Conservation (phyloP, 768 basidiomycete species). For the Agrocybe pediades region DNA sequence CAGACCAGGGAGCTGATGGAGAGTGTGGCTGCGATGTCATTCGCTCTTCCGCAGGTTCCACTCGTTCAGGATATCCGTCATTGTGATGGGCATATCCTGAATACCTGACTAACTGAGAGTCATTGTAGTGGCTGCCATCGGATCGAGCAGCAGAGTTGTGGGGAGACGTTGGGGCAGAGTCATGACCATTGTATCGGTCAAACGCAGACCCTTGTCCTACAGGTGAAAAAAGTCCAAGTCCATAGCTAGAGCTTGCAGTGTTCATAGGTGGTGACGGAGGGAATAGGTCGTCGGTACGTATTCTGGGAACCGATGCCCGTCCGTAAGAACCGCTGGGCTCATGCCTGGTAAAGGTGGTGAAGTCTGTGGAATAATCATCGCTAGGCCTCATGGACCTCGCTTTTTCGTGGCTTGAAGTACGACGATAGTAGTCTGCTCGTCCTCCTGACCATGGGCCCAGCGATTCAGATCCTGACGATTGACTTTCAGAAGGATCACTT, state of each 20-base stretch:
- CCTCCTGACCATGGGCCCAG: constrained; percentile 1
- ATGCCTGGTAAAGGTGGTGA: neutral
- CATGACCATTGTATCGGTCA: neutral
- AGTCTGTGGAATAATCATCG: neutral
- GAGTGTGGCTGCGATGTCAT: constrained; percentile 2
- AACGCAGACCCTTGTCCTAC: neutral
- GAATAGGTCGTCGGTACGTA: neutral
- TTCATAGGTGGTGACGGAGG: constrained; percentile 11
- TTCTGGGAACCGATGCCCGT: neutral
- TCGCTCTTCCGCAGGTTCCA: neutral
- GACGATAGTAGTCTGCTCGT: neutral
- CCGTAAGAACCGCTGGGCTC: neutral
- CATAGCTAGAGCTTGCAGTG: constrained; percentile 4
- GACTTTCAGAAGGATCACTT: constrained; percentile 13
- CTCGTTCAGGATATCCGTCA: constrained; percentile 5
- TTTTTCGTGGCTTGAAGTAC: neutral
- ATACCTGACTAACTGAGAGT: constrained; percentile 19
- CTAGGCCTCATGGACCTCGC: constrained; percentile 5
- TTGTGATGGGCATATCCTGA: constrained; percentile 9
- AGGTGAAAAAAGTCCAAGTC: neutral
- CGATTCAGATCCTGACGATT: constrained; percentile 6
- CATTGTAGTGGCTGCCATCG: constrained; percentile 5
- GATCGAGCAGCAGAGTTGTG: constrained; percentile 1
- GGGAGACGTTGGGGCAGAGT: neutral
- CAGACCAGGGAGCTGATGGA: constrained; percentile 12